Base-by-base conservation (phyloP, 2,329 filamentous ascomycete genomes). In the Penicillium janthinellum region DNA sequence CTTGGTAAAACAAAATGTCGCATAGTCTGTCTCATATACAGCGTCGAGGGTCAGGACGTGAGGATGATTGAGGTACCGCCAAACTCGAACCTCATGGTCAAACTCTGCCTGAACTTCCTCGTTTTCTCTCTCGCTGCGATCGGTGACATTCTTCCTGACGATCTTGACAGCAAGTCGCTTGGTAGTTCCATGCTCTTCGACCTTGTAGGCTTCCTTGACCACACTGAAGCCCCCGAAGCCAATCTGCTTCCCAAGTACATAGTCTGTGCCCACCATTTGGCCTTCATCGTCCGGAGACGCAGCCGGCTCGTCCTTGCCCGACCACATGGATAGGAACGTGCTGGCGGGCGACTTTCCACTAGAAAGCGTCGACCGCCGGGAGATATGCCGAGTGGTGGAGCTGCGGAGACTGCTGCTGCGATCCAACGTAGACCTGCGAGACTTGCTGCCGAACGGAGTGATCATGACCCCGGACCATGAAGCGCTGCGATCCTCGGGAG, bases 1-100 rank as follows among this genome's bases (percentile, higher is more conserved):
- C 58, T 84, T 84, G 57, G 87, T 89, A 70, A 89, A 88, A 69
- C 86, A 89, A 64, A 87, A 89, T 0, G 86, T 89, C n/a, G 87
- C 87, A 67, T 84, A 88, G 48, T 88, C 84, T 14, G 86, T 88
- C 64, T 87, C 86, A 71, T 87, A 88, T 20, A 89, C 87, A 5
- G 84, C 82, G 59, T 88, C 81, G 7, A 90, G 79, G 0, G 84
- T 82, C 34, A 90, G 74, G 50, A 90, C 83, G 68, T 89, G 83
- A 0, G 81, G 81, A 67, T 90, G 86, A 57, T 82, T 82, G 45
- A 89, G 76, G 67, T 86, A 87, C 48, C 87, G 82, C 87, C 87
- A 90, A 42, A 90, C 82, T 45, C 84, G 82, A 48, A 89, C 84
- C 76, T 90, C 87, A 62, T 89, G 87, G 67, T 89, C 87, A 61